These are phyloP conservation scores for Xylaria multiplex DNA, from an alignment of 2,329 filamentous ascomycete genomes.

Conservation along the genomic window DNA sequence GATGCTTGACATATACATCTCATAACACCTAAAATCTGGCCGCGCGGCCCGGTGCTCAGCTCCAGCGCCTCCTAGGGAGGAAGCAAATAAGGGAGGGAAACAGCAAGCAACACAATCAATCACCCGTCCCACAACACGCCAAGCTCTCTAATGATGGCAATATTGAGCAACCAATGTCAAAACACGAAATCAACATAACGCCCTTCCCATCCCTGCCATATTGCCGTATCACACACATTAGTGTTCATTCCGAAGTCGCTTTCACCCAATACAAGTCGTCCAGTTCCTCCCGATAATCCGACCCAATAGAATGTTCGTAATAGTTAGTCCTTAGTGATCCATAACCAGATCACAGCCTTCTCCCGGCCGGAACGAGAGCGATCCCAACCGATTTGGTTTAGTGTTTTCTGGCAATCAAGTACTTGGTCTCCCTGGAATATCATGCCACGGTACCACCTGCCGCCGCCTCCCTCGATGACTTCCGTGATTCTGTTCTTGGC, in stretches of 20 bases:
- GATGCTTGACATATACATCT: neutral
- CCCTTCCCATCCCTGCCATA: neutral
- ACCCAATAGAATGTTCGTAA: neutral
- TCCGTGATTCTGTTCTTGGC: slow-evolving; percentile 68
- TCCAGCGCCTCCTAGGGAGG: neutral
- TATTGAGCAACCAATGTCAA: no score
- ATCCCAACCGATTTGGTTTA: slow-evolving; percentile 70
- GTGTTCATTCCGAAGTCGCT: neutral
- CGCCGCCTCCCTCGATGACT: slow-evolving; percentile 64
- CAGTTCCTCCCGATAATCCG: neutral
- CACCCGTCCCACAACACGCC: neutral
- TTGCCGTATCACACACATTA: neutral
- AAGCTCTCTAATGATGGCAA: neutral
- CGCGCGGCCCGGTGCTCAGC: neutral
- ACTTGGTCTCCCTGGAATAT: slow-evolving; percentile 62
- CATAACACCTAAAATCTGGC: neutral
- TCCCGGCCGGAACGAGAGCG: slow-evolving; percentile 58
- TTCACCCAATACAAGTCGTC: neutral
- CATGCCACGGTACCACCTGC: slow-evolving; percentile 68
- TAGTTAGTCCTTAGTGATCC: slow-evolving; percentile 63
- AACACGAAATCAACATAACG: neutral
- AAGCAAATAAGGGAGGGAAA: neutral
- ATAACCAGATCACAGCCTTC: slow-evolving; percentile 69
- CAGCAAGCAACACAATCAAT: neutral
- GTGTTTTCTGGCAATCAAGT: slow-evolving; percentile 58